Base-by-base conservation (phyloP, 768 basidiomycete species). In the Phanerochaete carnosa region DNA sequence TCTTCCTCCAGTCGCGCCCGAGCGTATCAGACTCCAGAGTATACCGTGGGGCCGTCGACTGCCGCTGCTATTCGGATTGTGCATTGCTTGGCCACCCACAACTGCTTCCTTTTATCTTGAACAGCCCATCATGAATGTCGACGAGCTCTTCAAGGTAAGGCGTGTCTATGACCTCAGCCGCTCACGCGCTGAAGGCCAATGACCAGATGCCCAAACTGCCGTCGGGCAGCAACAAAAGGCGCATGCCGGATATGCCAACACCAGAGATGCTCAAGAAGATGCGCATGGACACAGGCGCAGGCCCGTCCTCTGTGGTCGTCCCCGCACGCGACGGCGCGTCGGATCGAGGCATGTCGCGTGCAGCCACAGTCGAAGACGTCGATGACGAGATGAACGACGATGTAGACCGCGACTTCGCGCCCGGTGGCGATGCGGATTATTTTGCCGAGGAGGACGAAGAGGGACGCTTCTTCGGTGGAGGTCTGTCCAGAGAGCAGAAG, bases 401-500 rank as follows among this genome's bases (percentile, higher is more conserved):
- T 2, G 67, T 59, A 50, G 74, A 68, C n/a, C 63, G 62, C 1
- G 77, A 80, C 62, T 93, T 92, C 73, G 89, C 90, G 0, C 93
- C 92, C 12, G 92, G 92, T 11, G 88, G 87, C 25, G 94, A 96
- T 64, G 90, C 92, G 0, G 94, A 95, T 70, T 95, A 95, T 72
- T 94, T 91, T 67, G 83, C 72, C 3, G 95, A 96, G 66, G 94
- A 95, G 73, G 94, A 95, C 68, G 92, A 90, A 25, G 94, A 95
- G 66, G 94, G 93, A 0, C 81, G 94, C 12, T 95, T 96, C 75
- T 96, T 88, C 68, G 97, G 97, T 39, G 94, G 95, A 1, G 97
- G 97, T 1, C 76, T 99, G 62, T 95, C 94, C 1, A 82, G 80
- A 39, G 90, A 95, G 70, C 97, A 99, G 77, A 95, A 98, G 71